phyloP scores from a whole-genome alignment of 192 early-diverging fungal genomes.

The Rhizophagus sp. region DNA sequence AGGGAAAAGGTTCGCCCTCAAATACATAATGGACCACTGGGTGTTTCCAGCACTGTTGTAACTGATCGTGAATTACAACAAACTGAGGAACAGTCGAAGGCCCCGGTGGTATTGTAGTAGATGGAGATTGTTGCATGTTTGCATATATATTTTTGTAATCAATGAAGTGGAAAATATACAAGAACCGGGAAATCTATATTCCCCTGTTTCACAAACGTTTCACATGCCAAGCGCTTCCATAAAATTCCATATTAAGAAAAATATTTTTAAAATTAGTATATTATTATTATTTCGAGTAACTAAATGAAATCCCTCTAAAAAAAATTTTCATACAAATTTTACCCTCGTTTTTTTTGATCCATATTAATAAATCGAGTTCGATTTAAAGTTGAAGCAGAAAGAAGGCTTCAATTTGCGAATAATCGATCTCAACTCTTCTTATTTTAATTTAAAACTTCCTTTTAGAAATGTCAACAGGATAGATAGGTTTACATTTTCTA shows the following conservation, averaged over 20 bases:
- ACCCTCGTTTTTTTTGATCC: no score
- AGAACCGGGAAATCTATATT: no score
- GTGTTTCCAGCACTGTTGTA: conserved; percentile 41
- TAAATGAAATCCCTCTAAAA: no score
- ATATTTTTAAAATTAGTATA: neutral
- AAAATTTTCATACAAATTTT: no score
- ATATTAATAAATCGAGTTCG: no score
- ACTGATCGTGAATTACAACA: conserved; percentile 46
- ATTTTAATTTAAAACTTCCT: neutral
- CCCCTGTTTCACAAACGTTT: no score
- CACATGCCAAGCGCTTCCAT: no score
- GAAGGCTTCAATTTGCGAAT: neutral
- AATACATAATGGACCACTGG: conserved; percentile 50
- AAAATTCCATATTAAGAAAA: no score
- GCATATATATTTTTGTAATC: no score
- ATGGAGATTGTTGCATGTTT: neutral
- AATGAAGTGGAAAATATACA: no score
- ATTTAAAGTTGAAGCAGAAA: no score
- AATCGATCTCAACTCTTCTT: neutral
- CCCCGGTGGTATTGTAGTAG: neutral
- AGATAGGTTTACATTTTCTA: neutral
- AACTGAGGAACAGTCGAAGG: conserved; percentile 44
- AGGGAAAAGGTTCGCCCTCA: conserved; percentile 42
- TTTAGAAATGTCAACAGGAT: neutral
- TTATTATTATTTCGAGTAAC: neutral